phyloP scores from a whole-genome alignment of 352 stramenopile species.

The Phytophthora vignae region DNA sequence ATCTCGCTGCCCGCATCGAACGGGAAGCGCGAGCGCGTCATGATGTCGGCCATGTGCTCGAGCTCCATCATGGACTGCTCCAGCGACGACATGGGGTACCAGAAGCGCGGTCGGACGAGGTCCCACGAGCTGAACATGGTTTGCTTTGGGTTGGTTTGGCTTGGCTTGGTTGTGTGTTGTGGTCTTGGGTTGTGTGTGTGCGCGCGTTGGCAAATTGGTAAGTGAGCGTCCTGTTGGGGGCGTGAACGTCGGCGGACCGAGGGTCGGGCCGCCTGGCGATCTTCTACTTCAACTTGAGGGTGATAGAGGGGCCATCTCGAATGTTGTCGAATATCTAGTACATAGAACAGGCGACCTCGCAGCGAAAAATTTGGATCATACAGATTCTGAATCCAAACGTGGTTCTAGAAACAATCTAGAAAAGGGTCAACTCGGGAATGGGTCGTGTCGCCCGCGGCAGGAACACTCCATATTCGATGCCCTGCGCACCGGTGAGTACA shows the following conservation, averaged over 20 bases:
- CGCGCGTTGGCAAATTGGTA: constrained; percentile 14
- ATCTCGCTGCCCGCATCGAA: constrained; percentile 26
- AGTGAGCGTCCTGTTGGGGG: constrained; percentile 6
- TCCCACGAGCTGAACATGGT: constrained; percentile 58
- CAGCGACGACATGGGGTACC: constrained; percentile 58
- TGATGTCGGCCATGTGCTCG: constrained; percentile 45
- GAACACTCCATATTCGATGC: no score
- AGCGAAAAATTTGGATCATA: constrained; percentile 7
- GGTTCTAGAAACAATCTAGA: no score
- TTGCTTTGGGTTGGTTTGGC: neutral
- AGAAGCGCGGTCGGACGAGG: constrained; percentile 50
- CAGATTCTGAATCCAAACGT: no score
- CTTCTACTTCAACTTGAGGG: constrained; percentile 14
- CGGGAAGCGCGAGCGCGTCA: constrained; percentile 33
- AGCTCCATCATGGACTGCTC: constrained; percentile 59
- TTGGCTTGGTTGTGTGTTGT: constrained; percentile 1
- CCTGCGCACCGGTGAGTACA: no score
- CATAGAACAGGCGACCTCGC: constrained; percentile 5
- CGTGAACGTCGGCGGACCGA: neutral
- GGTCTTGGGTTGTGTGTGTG: constrained; percentile 4
- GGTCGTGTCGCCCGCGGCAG: no score
- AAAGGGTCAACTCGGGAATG: no score
- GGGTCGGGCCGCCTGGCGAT: neutral
- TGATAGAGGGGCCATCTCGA: neutral
- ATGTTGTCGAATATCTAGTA: constrained; percentile 20